Base-by-base conservation (phyloP, 192 early-diverging fungal genomes). In the Dissophora ornata region DNA sequence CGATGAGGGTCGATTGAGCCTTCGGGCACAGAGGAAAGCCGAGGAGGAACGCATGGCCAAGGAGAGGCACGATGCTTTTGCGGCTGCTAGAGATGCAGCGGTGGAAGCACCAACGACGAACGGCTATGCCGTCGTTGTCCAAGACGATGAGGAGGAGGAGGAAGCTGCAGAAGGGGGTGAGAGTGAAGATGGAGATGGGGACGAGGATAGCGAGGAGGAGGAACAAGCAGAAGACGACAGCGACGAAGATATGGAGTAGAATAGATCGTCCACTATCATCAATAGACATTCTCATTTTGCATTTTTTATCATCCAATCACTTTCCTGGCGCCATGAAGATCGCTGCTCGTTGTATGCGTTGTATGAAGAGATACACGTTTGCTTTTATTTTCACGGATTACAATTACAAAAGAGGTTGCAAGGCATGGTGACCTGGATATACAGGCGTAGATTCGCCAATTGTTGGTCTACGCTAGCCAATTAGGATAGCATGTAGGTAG, bases 231-330 rank as follows among this genome's bases (percentile, higher is more conserved):
- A 64, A 2, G 70, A 53, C 11, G 71, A 67, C 32, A 75, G 71
- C 16, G 71, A 75, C 40, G 71, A 75, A 53, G 71, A 75, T 45
- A 75, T 75, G 71, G 71, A 71, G 30, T 71, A 63, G 45, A 18
- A 58, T 38, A 66, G 19, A 52, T 64, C 40, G 42, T 68, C 36
- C 45, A 57, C 24, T 57, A 61, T 33, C 41, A 70, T 61, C 42
- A 70, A 70, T 70, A 70, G 68, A 70, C 45, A 57, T 38, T 38
- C 33, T 19, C 30, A 45, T 40, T 47, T 67, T 68, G 66, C 68
- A 70, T 70, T 62, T 62, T 57, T 38, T n/a, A n/a, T 42, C 26
- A 47, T 49, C 29, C 12, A 36, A 28, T 24, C 12, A 1, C 9
- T 21, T 38, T 41, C 34, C 38, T 10, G 49, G 19, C 21, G 42